Base-by-base conservation (phyloP, 2,329 filamentous ascomycete species). In the Plectosphaerella plurivora region DNA sequence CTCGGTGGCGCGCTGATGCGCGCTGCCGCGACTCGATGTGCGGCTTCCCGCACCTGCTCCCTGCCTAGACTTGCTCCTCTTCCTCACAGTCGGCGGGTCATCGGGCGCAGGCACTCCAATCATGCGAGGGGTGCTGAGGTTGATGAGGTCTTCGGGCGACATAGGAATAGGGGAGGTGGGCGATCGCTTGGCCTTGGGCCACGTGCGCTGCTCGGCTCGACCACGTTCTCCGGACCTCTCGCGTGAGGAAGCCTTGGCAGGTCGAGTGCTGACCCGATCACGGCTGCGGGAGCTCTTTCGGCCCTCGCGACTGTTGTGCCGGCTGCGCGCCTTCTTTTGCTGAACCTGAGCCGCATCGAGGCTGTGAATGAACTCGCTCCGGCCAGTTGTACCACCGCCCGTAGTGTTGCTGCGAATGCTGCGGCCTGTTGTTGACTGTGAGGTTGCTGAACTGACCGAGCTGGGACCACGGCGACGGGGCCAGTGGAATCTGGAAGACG, bases 81-180 rank as follows among this genome's bases (percentile, higher is more conserved):
- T 81, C 24, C 72, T 71, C 35, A 74, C 70, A 0, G 75, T 78
- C 42, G 61, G 59, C 5, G 77, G 74, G 18, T 79, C 77, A 16
- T 60, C 65, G 2, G 59, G 56, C 10, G 50, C 51, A 24, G 48
- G 33, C 63, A 59, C 35, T 20, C 67, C 60, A 22, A 61, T 56
- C 41, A 69, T 62, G 25, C 63, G 71, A 1, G 76, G 73, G 1
- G 74, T 81, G 56, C 78, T 81, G 48, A 87, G 68, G 59, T 81
- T 86, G 63, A 84, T 82, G 54, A 89, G 66, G 61, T 97, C 91
- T 61, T 96, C 90, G 0, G 91, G 91, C 3, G 92, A 96, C 92
- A 97, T 97, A 3, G 92, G 91, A 2, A 96, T 81, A 0, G 93
- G 93, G 0, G 93, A 97, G 2, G 91, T 95, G 1, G 93, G 93